phyloP scores from a whole-genome alignment of 2,329 filamentous ascomycete genomes.

The Zasmidium citrigriseum region DNA sequence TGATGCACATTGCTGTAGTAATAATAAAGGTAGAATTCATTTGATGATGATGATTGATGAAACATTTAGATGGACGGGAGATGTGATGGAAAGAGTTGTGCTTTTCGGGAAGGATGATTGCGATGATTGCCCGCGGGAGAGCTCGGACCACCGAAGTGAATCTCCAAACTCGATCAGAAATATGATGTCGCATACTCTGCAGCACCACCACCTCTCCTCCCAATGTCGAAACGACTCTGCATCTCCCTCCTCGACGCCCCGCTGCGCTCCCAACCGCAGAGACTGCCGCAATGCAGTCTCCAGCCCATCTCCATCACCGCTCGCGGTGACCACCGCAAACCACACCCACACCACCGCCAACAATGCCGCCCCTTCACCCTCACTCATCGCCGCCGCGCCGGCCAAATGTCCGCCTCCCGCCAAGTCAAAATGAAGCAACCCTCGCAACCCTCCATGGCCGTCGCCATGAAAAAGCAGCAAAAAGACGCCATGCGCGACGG shows the following conservation, averaged over 20 bases:
- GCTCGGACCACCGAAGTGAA: too few species aligned
- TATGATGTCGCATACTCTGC: too few species aligned
- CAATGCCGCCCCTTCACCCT: constrained; percentile 23
- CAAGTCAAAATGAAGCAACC: constrained; percentile 18
- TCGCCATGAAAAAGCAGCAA: constrained; percentile 35
- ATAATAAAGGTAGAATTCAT: too few species aligned
- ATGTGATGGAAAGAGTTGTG: too few species aligned
- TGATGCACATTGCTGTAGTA: too few species aligned
- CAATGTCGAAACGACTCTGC: constrained; percentile 27
- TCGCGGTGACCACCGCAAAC: constrained; percentile 11
- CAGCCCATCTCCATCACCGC: constrained; percentile 7
- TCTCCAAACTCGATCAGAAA: too few species aligned
- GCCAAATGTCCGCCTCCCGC: constrained; percentile 7
- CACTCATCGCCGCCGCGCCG: constrained; percentile 12
- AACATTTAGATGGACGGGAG: too few species aligned
- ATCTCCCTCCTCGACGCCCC: constrained; percentile 20
- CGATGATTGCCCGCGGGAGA: too few species aligned
- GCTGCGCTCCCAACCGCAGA: constrained; percentile 9
- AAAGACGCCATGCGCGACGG: constrained; percentile 34
- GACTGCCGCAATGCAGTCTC: constrained; percentile 12
- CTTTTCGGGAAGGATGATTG: too few species aligned
- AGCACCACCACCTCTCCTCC: not conserved
- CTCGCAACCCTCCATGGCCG: constrained; percentile 42
- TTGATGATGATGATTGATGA: too few species aligned
- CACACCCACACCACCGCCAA: not conserved